Conservation (phyloP, 2,329 filamentous ascomycete genomes). For the Alternaria tenuissima region DNA sequence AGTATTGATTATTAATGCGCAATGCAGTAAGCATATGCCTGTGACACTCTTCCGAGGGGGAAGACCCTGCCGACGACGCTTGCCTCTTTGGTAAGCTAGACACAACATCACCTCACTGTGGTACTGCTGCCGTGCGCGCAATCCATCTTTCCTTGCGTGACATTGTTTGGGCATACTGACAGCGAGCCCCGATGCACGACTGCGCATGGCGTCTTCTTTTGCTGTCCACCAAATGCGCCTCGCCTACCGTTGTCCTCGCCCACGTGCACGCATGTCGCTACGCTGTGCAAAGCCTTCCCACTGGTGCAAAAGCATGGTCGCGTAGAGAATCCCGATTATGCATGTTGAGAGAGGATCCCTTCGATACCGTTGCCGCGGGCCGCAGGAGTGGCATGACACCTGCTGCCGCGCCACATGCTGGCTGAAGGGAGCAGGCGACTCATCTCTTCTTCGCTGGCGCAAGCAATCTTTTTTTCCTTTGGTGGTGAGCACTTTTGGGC, state of each 20-base stretch:
- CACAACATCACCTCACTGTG: constrained; percentile 18
- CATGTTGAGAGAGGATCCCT: constrained; percentile 8
- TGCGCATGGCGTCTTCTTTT: constrained; percentile 6
- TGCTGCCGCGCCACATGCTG: constrained; percentile 17
- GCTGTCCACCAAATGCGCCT: constrained; percentile 7
- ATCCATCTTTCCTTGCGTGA: constrained; percentile 21
- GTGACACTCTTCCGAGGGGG: constrained; percentile 1
- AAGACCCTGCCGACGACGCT: constrained; percentile 17
- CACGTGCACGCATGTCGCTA: constrained; percentile 24
- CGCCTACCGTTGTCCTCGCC: constrained; percentile 17
- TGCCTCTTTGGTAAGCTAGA: constrained; percentile 11
- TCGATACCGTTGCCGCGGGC: constrained; percentile 21
- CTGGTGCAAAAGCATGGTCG: constrained; percentile 11
- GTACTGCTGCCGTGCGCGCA: constrained; percentile 15
- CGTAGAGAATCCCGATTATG: constrained; percentile 13
- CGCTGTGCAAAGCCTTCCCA: constrained; percentile 5
- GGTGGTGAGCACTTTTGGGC: background rate
- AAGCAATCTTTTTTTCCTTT: constrained; percentile 6
- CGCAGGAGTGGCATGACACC: constrained; percentile 28
- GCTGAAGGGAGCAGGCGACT: constrained; percentile 18
- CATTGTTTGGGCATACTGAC: constrained; percentile 20
- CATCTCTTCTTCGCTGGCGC: constrained; percentile 11
- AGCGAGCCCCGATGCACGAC: constrained; percentile 18
- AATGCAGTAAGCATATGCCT: constrained; percentile 10
- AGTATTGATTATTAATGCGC: constrained; percentile 25